phyloP scores from a whole-genome alignment of 1,284 basidiomycete genomes.

The Wallemia mellicola region DNA sequence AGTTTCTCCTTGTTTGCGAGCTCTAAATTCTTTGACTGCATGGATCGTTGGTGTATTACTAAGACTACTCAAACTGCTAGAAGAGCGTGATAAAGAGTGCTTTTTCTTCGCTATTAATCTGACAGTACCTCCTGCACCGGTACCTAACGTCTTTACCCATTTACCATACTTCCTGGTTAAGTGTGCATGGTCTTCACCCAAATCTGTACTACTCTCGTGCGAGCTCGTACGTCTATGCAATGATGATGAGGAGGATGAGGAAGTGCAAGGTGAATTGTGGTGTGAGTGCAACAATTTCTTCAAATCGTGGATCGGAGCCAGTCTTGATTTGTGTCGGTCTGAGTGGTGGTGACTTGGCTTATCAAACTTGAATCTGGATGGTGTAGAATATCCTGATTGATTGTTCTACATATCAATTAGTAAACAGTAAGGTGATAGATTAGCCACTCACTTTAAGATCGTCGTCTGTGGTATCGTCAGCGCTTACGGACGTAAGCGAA shows the following conservation, averaged over 20 bases:
- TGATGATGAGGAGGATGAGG: conserved; percentile 10
- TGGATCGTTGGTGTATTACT: conserved; percentile 29
- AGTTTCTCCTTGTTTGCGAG: conserved; percentile 53
- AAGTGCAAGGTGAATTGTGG: background rate
- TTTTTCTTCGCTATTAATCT: conserved; percentile 52
- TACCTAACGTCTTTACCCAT: conserved; percentile 83
- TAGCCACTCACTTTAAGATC: background rate
- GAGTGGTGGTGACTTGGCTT: background rate
- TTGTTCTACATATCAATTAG: background rate
- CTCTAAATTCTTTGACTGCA: conserved; percentile 92
- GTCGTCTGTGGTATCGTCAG: background rate
- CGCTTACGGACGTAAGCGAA: background rate
- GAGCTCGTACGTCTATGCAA: no score
- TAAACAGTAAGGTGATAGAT: no score
- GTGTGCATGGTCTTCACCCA: conserved; percentile 36
- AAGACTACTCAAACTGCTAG: conserved; percentile 1
- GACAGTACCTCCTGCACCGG: conserved; percentile 89
- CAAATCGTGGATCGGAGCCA: background rate
- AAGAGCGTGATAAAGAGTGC: background rate
- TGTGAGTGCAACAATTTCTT: conserved; percentile 4
- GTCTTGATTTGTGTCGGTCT: background rate
- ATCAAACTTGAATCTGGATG: background rate
- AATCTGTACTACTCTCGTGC: conserved; percentile 5
- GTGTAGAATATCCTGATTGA: background rate
- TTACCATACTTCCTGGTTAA: conserved; percentile 96